These are phyloP conservation scores for Coemansia sp. DNA, from an alignment of 192 early-diverging fungal species.

Conservation along the genomic window DNA sequence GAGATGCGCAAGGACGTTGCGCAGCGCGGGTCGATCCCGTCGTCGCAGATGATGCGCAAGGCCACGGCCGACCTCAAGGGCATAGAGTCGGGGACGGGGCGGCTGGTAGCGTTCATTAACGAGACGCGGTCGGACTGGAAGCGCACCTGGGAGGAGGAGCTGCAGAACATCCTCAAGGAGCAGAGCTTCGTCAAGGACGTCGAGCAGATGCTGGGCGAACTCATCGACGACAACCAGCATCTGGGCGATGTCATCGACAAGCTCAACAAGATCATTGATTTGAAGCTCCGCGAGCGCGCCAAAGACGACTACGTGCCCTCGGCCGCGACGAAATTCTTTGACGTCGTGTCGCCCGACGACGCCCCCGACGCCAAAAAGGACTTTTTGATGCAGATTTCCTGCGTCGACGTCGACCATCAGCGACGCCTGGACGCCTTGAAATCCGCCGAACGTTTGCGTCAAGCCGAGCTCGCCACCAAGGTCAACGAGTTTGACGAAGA, in stretches of 20 bases:
- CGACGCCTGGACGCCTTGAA: conserved; percentile 67
- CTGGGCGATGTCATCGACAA: conserved; percentile 61
- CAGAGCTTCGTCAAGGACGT: conserved; percentile 80
- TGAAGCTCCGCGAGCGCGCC: conserved; percentile 52
- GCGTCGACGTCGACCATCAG: conserved; percentile 67
- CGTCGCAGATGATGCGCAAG: conserved; percentile 55
- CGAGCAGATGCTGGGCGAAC: conserved; percentile 66
- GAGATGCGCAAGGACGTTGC: conserved; percentile 74
- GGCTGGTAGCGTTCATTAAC: conserved; percentile 60
- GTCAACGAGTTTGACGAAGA: conserved; percentile 81
- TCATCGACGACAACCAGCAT: conserved; percentile 65
- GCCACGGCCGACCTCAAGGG: conserved; percentile 56
- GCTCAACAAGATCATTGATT: conserved; percentile 63
- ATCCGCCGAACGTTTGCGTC: conserved; percentile 64
- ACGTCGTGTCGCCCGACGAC: conserved; percentile 61
- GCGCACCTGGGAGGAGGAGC: conserved; percentile 80
- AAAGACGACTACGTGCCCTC: conserved; percentile 28
- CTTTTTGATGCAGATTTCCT: conserved; percentile 66
- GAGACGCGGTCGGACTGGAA: conserved; percentile 73
- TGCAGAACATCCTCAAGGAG: conserved; percentile 79
- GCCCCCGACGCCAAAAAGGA: conserved; percentile 64
- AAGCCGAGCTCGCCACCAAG: conserved; percentile 63
- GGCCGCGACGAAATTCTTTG: conserved; percentile 45
- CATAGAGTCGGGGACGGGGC: conserved; percentile 54
- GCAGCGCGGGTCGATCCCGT: conserved; percentile 64